Percentiles rank a stretch among this genome's conserved stretches.
Evolutionary conservation across 2,329 filamentous ascomycete species (phyloP).

Genomic region (Fusarium sp.): DNA sequence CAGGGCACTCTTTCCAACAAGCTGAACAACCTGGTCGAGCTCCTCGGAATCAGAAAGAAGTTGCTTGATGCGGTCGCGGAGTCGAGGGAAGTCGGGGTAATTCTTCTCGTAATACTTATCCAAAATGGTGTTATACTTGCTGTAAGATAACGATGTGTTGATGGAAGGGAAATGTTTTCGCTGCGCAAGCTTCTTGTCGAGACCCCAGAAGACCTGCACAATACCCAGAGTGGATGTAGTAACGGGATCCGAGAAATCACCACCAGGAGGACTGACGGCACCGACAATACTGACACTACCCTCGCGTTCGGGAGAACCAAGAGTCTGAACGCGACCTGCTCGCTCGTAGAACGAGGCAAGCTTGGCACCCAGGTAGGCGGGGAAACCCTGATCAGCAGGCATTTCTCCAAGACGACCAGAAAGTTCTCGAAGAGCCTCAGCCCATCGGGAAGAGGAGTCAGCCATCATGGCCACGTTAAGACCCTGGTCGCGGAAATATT

Average conservation of each 20-base stretch:
- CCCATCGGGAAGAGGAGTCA: slow-evolving; percentile 97
- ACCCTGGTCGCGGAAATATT: slow-evolving; percentile 97
- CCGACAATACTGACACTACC: slow-evolving; percentile 98
- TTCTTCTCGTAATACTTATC: slow-evolving; percentile 96
- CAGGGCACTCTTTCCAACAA: slow-evolving; percentile 96
- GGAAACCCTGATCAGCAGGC: slow-evolving; percentile 99
- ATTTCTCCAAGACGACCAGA: slow-evolving; percentile 99
- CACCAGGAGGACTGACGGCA: slow-evolving; percentile 95
- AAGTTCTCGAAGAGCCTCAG: slow-evolving; percentile 97
- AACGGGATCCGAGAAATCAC: slow-evolving; percentile 99
- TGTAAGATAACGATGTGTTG: slow-evolving; percentile 94
- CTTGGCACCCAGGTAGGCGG: slow-evolving; percentile 95
- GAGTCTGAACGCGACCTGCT: slow-evolving; percentile 84
- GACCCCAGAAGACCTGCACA: slow-evolving; percentile 99
- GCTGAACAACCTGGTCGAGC: slow-evolving; percentile 96
- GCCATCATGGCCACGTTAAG: slow-evolving; percentile 99
- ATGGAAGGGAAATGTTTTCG: slow-evolving; percentile 99
- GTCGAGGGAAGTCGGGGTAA: slow-evolving; percentile 90
- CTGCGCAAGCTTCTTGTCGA: slow-evolving; percentile 99
- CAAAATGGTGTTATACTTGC: slow-evolving; percentile 89
- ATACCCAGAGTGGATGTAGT: slow-evolving; percentile 94
- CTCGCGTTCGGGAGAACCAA: slow-evolving; percentile 87
- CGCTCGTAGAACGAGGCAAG: slow-evolving; percentile 99
- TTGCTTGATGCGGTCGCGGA: slow-evolving; percentile 93
- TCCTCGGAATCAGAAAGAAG: slow-evolving; percentile 95